phyloP scores from a whole-genome alignment of 1,284 basidiomycete species.

The Irpex sp. region DNA sequence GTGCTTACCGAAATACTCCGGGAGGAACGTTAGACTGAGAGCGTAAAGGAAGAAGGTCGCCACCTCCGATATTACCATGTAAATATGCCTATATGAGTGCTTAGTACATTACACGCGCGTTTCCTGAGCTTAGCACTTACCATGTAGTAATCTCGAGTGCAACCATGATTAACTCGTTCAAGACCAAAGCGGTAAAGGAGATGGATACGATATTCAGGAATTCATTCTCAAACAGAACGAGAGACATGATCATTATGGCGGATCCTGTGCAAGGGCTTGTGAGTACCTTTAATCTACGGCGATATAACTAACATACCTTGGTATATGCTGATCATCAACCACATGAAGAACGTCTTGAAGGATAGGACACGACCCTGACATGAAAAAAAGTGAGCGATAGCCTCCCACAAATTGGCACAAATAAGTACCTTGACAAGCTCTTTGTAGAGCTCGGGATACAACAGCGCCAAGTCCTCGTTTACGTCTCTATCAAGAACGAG shows the following conservation, averaged over 20 bases:
- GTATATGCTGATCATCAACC: slow-evolving; percentile 97
- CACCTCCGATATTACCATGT: slow-evolving; percentile 94
- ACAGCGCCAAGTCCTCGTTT: slow-evolving; percentile 89
- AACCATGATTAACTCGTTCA: slow-evolving; percentile 99
- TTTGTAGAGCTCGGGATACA: slow-evolving; percentile 98
- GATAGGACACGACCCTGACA: slow-evolving; percentile 84
- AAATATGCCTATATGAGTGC: slow-evolving; percentile 69
- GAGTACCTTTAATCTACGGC: neutral
- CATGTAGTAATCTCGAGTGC: slow-evolving; percentile 97
- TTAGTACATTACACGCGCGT: neutral
- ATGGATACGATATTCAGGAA: slow-evolving; percentile 98
- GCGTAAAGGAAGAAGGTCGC: slow-evolving; percentile 89
- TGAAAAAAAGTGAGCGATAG: neutral
- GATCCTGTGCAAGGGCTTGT: slow-evolving; percentile 54
- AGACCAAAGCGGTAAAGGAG: slow-evolving; percentile 92
- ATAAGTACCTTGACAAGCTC: slow-evolving; percentile 84
- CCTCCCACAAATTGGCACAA: neutral
- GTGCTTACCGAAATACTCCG: slow-evolving; percentile 91
- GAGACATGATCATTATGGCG: slow-evolving; percentile 97
- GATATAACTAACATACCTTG: slow-evolving; percentile 61
- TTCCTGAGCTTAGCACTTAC: slow-evolving; percentile 38
- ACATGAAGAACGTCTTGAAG: slow-evolving; percentile 97
- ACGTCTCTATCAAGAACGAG: slow-evolving; percentile 95
- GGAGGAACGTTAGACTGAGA: slow-evolving; percentile 89
- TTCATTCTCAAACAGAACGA: slow-evolving; percentile 95